phyloP scores from a whole-genome alignment of 257 asterid genomes.

The Misopates orontium region DNA sequence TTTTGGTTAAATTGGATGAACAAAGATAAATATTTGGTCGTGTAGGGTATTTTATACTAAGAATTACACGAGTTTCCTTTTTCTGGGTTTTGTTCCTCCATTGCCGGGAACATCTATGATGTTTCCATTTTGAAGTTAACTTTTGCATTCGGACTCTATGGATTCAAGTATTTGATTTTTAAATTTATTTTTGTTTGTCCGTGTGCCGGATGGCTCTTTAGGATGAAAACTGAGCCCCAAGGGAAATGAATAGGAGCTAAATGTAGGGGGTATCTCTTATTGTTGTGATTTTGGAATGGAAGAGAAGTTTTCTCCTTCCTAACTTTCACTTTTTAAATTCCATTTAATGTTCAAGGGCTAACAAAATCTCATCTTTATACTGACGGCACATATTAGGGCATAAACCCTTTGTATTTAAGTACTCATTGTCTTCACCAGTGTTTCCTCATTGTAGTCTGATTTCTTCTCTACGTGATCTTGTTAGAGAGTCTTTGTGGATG shows the following conservation, averaged over 20 bases:
- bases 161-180: no score
- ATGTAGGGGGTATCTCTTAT: background rate
- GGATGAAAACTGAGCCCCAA: no score
- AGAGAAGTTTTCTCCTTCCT: background rate
- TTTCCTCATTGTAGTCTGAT: background rate
- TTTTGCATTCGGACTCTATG: background rate
- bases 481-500: background rate
- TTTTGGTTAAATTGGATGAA: background rate
- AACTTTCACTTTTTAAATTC: background rate
- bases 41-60: background rate
- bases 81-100: background rate
- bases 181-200: background rate
- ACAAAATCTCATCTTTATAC: background rate
- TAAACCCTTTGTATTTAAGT: background rate
- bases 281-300: background rate
- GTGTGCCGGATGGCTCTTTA: no score
- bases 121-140: background rate
- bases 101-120: background rate
- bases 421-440: background rate
- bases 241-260: background rate
- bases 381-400: background rate
- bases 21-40: background rate
- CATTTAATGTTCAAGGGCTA: background rate
- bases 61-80: background rate
- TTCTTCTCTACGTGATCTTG: background rate